These are phyloP conservation scores for Paraphoma sp. DNA, from an alignment of 2,329 filamentous ascomycete genomes.

Conservation along the genomic window DNA sequence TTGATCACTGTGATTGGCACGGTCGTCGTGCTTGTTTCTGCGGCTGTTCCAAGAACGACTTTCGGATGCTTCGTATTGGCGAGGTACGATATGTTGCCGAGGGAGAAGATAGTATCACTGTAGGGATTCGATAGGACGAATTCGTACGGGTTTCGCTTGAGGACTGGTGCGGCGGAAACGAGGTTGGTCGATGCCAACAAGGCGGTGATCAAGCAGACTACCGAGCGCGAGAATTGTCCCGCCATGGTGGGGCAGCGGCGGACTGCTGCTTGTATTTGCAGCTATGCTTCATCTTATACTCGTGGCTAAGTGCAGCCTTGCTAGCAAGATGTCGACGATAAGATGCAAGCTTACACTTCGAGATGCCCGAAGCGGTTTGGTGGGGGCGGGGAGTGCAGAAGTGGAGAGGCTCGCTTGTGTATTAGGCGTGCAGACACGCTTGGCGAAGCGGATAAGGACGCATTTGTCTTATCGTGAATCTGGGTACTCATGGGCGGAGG, in stretches of 20 bases:
- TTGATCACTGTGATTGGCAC: slow-evolving; percentile 40
- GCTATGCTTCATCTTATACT: not conserved
- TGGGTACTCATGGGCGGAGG: not conserved
- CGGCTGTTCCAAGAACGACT: slow-evolving; percentile 12
- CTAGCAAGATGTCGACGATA: not conserved
- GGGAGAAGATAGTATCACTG: slow-evolving; percentile 44
- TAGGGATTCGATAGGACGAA: slow-evolving; percentile 26
- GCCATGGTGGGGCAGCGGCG: slow-evolving; percentile 8
- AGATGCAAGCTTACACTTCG: not conserved
- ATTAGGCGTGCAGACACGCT: not conserved
- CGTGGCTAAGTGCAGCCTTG: not conserved
- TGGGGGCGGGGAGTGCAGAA: not conserved
- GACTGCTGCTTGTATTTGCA: not conserved
- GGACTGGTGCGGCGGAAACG: slow-evolving; percentile 14
- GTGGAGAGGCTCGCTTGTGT: not conserved
- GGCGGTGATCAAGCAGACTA: slow-evolving; percentile 11
- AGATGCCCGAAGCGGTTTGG: not conserved
- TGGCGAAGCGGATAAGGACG: not conserved
- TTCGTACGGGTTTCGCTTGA: slow-evolving; percentile 26
- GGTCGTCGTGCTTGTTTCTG: slow-evolving; percentile 3
- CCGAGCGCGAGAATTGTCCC: slow-evolving; percentile 8
- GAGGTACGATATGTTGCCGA: slow-evolving; percentile 48
- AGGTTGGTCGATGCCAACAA: slow-evolving; percentile 11
- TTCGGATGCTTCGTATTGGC: slow-evolving; percentile 45
- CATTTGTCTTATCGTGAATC: not conserved